These are phyloP conservation scores for Fusarium sambucinum DNA, from an alignment of 2,329 filamentous ascomycete species.

Conservation along the genomic window DNA sequence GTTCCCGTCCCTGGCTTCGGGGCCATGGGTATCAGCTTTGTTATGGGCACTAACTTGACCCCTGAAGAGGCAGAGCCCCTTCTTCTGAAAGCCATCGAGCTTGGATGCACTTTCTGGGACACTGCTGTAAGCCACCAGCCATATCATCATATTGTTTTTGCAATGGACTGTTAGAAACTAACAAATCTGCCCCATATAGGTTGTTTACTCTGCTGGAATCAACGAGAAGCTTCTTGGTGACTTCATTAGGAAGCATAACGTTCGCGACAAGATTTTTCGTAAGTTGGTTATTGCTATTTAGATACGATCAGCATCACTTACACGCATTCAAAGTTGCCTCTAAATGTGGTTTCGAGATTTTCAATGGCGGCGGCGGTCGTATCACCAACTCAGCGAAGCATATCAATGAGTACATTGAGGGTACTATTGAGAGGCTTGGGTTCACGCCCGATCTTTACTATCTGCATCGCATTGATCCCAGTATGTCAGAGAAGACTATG, in stretches of 20 bases:
- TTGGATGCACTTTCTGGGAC: constrained; percentile 15
- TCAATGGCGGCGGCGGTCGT: not conserved
- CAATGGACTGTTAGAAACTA: too few relatives aligned
- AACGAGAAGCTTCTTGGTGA: constrained; percentile 18
- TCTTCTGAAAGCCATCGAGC: constrained; percentile 2
- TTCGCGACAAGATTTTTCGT: constrained; percentile 12
- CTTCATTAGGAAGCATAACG: constrained; percentile 13
- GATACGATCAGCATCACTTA: too few relatives aligned
- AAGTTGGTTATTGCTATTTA: too few relatives aligned
- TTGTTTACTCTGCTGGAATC: not conserved
- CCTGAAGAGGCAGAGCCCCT: constrained; percentile 10
- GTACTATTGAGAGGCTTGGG: constrained; percentile 7
- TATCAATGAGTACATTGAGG: constrained; percentile 6
- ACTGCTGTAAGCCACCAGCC: constrained; percentile 10
- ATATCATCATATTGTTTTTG: too few relatives aligned
- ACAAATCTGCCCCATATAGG: too few relatives aligned
- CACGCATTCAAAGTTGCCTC: too few relatives aligned
- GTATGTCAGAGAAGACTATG: too few relatives aligned
- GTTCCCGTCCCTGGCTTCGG: constrained; percentile 6
- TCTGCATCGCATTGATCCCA: constrained; percentile 7
- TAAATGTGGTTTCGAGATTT: not conserved
- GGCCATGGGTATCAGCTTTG: constrained; percentile 8
- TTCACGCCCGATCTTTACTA: constrained; percentile 12
- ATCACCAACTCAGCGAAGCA: constrained; percentile 1
- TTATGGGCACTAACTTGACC: not conserved